A percentile compares a stretch with the other conserved stretches of the same genome.
phyloP scores from a whole-genome alignment of 371 early-diverging fungal genomes.

The Dichotomocladium elegans region DNA sequence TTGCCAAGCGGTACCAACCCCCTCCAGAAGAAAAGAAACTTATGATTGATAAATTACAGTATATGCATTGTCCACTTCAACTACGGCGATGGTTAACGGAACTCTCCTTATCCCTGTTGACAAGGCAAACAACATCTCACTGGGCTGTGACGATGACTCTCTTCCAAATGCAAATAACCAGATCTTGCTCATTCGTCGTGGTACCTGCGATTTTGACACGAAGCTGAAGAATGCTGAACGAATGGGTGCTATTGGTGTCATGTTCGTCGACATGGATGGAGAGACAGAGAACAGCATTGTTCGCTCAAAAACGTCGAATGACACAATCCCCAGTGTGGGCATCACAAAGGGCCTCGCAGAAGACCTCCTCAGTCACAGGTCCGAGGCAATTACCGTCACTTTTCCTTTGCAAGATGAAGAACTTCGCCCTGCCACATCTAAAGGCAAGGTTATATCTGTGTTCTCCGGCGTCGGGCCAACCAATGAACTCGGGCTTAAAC shows the following conservation, averaged over 20 bases:
- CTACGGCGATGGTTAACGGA: conserved; percentile 20
- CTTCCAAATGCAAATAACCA: conserved; percentile 21
- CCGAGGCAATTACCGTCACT: background rate
- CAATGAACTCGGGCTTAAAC: conserved; percentile 42
- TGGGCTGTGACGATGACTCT: too few species aligned
- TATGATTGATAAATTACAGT: conserved; percentile 17
- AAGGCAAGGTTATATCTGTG: conserved; percentile 31
- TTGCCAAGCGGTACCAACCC: too few species aligned
- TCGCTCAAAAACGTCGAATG: conserved; percentile 7
- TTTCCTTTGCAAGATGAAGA: background rate
- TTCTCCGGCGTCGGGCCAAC: conserved; percentile 51
- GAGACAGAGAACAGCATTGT: background rate
- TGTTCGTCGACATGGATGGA: conserved; percentile 39
- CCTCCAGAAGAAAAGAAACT: too few species aligned
- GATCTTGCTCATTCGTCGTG: conserved; percentile 48
- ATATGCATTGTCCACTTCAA: conserved; percentile 22
- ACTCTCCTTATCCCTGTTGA: conserved; percentile 13
- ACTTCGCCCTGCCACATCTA: too few species aligned
- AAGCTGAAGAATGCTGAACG: conserved; percentile 33
- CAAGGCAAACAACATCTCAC: background rate
- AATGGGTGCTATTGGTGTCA: conserved; percentile 47
- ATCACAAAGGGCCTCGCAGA: conserved; percentile 24
- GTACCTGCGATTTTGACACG: conserved; percentile 46
- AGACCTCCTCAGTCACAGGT: conserved; percentile 3
- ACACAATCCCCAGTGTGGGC: conserved; percentile 36